Base-by-base conservation (phyloP, 2,329 filamentous ascomycete species). In the Phyllosticta capitalensis region DNA sequence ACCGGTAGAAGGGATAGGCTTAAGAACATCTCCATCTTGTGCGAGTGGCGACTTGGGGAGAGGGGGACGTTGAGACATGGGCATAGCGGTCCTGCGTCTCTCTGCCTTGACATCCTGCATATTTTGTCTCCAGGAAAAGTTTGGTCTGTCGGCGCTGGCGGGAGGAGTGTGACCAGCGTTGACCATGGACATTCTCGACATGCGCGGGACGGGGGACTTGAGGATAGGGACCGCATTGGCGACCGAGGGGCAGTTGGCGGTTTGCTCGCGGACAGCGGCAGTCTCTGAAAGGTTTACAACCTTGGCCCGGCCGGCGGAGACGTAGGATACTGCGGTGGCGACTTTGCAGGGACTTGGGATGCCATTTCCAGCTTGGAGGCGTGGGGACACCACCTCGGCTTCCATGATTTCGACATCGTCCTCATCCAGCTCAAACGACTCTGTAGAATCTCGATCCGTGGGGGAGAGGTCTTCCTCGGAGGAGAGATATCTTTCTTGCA, bases 381-480 rank as follows among this genome's bases (percentile, higher is more conserved):
- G 52, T 30, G 49, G 58, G 6, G 55, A 22, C 2, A 21, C 6
- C 9, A 54, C 22, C 14, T 26, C 38, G n/a, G 51, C 59, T 26
- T 58, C 54, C 55, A 58, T 49, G 48, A 58, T 61, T 33, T 53
- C 28, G 33, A 55, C 55, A 14, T n/a, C 38, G 17, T 58, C 54
- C 9, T 51, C 54, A 21, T 56, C 67, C 48, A 7, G 68, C 30
- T 73, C 69, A 53, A 70, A 66, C 51, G 69, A 66, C 21, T 67
- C 67, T 3, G 63, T 69, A 0, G 66, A 68, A 54, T 64, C 67
- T 45, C 54, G 65, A 58, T 71, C 71, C 62, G 69, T 68, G 9
- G 71, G 70, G 5, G 69, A 72, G 10, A 73, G 66, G 59, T 72
- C 70, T 58, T 74, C 72, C 55, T 74, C 72, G 56, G 70, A 72